Percentiles rank a stretch among this genome's conserved stretches.
Conservation (phyloP, 2,329 filamentous ascomycete species). For the Aspergillus nomiae region DNA sequence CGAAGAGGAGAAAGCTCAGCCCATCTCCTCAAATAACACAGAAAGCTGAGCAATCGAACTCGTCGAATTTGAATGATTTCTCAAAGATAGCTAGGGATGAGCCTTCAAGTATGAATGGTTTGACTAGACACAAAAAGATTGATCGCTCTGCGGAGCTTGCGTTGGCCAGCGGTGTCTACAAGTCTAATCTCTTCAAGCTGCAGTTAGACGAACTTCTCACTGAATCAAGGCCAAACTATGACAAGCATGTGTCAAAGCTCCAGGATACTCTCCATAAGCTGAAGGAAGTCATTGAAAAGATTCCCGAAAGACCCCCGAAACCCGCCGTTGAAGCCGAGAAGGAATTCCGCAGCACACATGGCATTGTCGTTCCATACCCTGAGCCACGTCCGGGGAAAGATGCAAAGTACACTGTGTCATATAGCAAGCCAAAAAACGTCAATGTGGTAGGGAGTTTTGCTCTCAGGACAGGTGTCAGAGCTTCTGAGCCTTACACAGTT, state of each 20-base stretch:
- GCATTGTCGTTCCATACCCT: constrained; percentile 79
- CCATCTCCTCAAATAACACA: constrained; percentile 29
- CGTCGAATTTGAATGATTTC: constrained; percentile 19
- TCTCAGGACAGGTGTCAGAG: constrained; percentile 70
- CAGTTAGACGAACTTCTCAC: constrained; percentile 66
- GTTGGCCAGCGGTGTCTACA: constrained; percentile 57
- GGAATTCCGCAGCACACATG: constrained; percentile 66
- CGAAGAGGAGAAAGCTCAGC: constrained; percentile 52
- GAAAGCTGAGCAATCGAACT: constrained; percentile 18
- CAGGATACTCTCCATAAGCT: constrained; percentile 58
- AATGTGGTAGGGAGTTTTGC: constrained; percentile 91
- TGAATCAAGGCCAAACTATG: constrained; percentile 60
- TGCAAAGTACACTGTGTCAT: constrained; percentile 79
- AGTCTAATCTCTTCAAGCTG: constrained; percentile 68
- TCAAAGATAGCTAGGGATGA: constrained; percentile 19
- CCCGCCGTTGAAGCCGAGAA: constrained; percentile 67
- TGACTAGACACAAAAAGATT: constrained; percentile 23
- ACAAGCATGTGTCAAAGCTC: constrained; percentile 55
- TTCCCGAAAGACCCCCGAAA: constrained; percentile 54
- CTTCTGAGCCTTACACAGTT: constrained; percentile 57
- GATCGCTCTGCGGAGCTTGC: constrained; percentile 38
- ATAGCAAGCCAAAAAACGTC: constrained; percentile 72
- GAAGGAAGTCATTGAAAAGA: constrained; percentile 59
- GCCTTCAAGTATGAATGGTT: constrained; percentile 15
- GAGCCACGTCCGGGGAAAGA: constrained; percentile 75